A percentile compares a stretch with the other conserved stretches of the same genome.
phyloP scores from a whole-genome alignment of 2,329 filamentous ascomycete genomes.

The Thyridium curvatum region DNA sequence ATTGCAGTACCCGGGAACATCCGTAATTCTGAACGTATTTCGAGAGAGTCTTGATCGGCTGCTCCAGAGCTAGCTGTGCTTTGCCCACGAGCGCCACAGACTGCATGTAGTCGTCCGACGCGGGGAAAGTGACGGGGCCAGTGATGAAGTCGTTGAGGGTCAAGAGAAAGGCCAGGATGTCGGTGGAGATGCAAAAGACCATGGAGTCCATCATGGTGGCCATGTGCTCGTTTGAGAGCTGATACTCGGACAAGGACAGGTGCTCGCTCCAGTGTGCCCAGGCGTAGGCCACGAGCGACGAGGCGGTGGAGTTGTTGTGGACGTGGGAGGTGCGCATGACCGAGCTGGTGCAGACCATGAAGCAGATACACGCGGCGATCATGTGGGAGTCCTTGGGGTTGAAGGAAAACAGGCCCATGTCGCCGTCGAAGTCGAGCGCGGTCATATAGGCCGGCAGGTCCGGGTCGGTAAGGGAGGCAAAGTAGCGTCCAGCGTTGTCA shows the following conservation, averaged over 20 bases:
- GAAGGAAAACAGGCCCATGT: constrained; percentile 1
- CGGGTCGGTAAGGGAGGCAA: constrained; percentile 5
- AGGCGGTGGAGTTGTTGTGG: constrained; percentile 3
- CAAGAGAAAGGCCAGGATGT: constrained; percentile 8
- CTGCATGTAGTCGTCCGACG: constrained; percentile 1
- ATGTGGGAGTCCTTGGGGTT: constrained; percentile 6
- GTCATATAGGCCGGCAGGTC: constrained; percentile 3
- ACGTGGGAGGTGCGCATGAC: constrained; percentile 7
- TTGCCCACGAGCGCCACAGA: constrained; percentile 3
- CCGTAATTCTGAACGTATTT: background rate
- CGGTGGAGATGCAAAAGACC: constrained; percentile 6
- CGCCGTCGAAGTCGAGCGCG: background rate
- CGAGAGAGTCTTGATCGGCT: constrained; percentile 4
- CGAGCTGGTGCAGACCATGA: constrained; percentile 8
- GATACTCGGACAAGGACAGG: constrained; percentile 4
- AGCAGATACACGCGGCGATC: constrained; percentile 6
- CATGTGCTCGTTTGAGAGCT: constrained; percentile 3
- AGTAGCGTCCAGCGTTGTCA: background rate
- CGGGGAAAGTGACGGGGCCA: constrained; percentile 7
- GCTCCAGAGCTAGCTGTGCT: constrained; percentile 6
- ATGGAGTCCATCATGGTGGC: constrained; percentile 6
- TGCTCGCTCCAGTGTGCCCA: constrained; percentile 11
- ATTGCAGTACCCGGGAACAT: constrained; percentile 4
- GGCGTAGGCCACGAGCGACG: constrained; percentile 10
- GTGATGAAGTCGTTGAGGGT: constrained; percentile 10